Percentiles rank a stretch among this genome's conserved stretches.
phyloP scores from a whole-genome alignment of 2,329 filamentous ascomycete genomes.

The Aspergillus puulaauensis region DNA sequence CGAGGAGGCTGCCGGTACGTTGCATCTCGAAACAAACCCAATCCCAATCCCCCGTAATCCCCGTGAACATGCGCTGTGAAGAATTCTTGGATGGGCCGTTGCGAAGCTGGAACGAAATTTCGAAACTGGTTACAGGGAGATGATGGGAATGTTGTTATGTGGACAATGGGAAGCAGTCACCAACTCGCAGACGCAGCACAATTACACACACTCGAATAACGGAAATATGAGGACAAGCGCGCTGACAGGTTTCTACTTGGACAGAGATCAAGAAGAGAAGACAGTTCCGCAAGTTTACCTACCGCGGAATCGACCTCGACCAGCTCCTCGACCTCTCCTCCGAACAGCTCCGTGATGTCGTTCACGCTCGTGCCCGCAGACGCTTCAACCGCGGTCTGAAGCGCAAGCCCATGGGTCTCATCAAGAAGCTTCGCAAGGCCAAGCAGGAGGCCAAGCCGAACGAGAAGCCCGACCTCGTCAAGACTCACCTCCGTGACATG shows the following conservation, averaged over 20 bases:
- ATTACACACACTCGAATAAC: constrained; percentile 11
- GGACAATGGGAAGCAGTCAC: background rate
- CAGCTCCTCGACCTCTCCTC: constrained; percentile 99
- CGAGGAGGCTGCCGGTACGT: constrained; percentile 85
- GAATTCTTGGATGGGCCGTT: background rate
- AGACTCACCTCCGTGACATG: constrained; percentile 99
- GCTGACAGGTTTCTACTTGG: constrained; percentile 33
- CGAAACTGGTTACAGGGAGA: constrained; percentile 17
- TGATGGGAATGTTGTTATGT: constrained; percentile 9
- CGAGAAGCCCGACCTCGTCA: constrained; percentile 99
- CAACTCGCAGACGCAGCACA: background rate
- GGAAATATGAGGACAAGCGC: constrained; percentile 13
- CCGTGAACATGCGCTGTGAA: constrained; percentile 3
- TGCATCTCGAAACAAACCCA: constrained; percentile 15
- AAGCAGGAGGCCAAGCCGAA: constrained; percentile 99
- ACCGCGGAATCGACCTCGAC: constrained; percentile 99
- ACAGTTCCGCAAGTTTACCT: constrained; percentile 99
- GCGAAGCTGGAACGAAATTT: background rate
- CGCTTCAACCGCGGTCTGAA: constrained; percentile 99
- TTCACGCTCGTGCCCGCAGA: constrained; percentile 97
- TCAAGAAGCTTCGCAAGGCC: constrained; percentile 99
- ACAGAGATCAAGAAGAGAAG: constrained; percentile 98
- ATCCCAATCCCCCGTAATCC: constrained; percentile 5
- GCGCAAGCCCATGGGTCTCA: constrained; percentile 99
- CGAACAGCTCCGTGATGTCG: constrained; percentile 98